phyloP scores from a whole-genome alignment of 495 filamentous ascomycete species.

The Cenococcum geophilum region DNA sequence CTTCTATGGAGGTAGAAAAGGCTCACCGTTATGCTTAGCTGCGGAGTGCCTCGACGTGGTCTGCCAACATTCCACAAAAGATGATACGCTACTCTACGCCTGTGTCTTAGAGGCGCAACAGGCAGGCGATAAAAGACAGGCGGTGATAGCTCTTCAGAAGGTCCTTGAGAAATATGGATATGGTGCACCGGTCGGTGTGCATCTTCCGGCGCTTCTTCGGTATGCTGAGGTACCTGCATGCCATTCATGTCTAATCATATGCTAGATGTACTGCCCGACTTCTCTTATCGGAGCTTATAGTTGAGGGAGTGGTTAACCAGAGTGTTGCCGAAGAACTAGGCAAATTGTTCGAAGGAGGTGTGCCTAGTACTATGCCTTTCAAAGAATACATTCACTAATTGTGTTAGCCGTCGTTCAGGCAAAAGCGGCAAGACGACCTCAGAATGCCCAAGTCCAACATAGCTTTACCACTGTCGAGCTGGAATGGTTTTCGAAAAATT shows the following conservation, averaged over 20 bases:
- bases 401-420: constrained; percentile 42
- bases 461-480: constrained; percentile 58
- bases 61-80: constrained; percentile 43
- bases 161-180: constrained; percentile 53
- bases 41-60: constrained; percentile 52
- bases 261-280: constrained; percentile 52
- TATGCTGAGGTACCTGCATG: constrained; percentile 17
- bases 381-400: constrained; percentile 4
- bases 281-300: constrained; percentile 47
- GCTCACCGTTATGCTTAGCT: constrained; percentile 37
- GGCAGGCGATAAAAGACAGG: constrained; percentile 52
- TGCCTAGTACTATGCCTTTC: neutral
- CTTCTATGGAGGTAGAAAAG: neutral
- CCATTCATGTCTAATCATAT: neutral
- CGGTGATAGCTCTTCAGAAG: constrained; percentile 52
- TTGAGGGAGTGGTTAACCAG: constrained; percentile 3
- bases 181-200: constrained; percentile 46
- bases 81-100: constrained; percentile 60
- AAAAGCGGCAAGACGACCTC: constrained; percentile 36
- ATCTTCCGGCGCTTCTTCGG: constrained; percentile 64
- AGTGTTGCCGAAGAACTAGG: constrained; percentile 45
- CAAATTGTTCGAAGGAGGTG: constrained; percentile 59
- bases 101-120: constrained; percentile 72
- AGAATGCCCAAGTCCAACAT: constrained; percentile 29
- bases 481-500: constrained; percentile 74